Base-by-base conservation (phyloP, 1,284 basidiomycete genomes). In the Cryptococcus sp. region DNA sequence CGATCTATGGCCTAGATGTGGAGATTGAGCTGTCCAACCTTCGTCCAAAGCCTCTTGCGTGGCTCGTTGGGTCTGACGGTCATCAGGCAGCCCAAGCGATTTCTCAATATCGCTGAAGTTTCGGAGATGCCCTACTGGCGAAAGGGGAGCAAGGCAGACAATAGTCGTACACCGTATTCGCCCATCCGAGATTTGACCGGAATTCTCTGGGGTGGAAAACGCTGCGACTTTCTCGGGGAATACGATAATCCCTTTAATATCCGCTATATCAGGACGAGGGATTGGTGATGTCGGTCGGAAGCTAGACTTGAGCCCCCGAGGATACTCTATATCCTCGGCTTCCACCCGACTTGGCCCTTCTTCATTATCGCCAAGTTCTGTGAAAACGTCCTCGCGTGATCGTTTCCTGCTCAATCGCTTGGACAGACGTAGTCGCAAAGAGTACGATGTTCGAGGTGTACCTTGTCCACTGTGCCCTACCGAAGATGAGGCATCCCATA, bases 1-100 rank as follows among this genome's bases (percentile, higher is more conserved):
- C n/a, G 46, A 43, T 11, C 49, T 46, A 44, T 59, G 58, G 14
- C 58, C 58, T 4, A 49, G 42, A 42, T 56, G 56, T 6, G 57
- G 53, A 7, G 46, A 50, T 36, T 56, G 56, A 4, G 42, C 42
- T n/a, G 38, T 41, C 38, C 38, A 41, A 41, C n/a, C n/a, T 23
- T 23, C 23, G 23, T 23, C 23, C 23, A 23, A 23, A 23, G 23
- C 23, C 23, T 23, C 23, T 23, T 23, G 23, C 23, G 23, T 23
- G 23, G 23, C 23, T 23, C 23, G 23, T 23, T 23, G 23, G 23
- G 23, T 23, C 23, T 23, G 23, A 23, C 23, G 23, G 23, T 23
- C 23, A 23, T 23, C 23, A 23, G 23, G 23, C 23, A 23, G 23
- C 23, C 23, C 23, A 23, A 23, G 23, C 23, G 23, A 23, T 23